These are phyloP conservation scores for Russula brevipes DNA, from an alignment of 768 basidiomycete genomes.

Conservation along the genomic window DNA sequence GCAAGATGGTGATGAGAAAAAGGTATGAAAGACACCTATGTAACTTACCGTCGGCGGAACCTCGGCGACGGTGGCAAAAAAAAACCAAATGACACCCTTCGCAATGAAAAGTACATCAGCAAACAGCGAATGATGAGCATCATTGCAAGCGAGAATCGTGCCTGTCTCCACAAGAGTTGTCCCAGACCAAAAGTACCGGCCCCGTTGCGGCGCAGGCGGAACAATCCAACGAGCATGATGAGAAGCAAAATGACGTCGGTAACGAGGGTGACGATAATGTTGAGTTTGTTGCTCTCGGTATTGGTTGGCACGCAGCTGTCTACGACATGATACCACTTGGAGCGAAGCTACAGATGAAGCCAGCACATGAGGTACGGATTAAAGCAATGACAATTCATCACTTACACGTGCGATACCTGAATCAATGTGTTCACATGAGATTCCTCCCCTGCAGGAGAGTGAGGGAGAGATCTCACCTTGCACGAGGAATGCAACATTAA, in stretches of 20 bases:
- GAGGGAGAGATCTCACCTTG: neutral
- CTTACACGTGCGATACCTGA: neutral
- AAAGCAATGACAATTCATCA: neutral
- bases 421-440: neutral
- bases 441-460: neutral
- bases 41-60: no score
- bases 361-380: neutral
- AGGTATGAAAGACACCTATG: no score
- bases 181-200: neutral
- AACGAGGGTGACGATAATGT: neutral
- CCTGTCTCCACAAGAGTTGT: slow-evolving; percentile 13
- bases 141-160: neutral
- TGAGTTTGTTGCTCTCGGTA: neutral
- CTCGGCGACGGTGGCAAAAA: no score
- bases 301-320: neutral
- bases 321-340: neutral
- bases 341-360: neutral
- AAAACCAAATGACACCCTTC: no score
- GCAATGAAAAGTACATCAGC: no score
- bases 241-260: slow-evolving; percentile 9
- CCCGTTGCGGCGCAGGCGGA: neutral
- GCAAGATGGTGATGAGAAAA: no score
- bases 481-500: slow-evolving; percentile 7
- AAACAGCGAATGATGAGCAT: neutral
- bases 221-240: slow-evolving; percentile 13